Percentiles rank a stretch among this genome's conserved stretches.
These are phyloP conservation scores for Curvularia sp. DNA, from an alignment of 2,329 filamentous ascomycete genomes.

Conservation along the genomic window DNA sequence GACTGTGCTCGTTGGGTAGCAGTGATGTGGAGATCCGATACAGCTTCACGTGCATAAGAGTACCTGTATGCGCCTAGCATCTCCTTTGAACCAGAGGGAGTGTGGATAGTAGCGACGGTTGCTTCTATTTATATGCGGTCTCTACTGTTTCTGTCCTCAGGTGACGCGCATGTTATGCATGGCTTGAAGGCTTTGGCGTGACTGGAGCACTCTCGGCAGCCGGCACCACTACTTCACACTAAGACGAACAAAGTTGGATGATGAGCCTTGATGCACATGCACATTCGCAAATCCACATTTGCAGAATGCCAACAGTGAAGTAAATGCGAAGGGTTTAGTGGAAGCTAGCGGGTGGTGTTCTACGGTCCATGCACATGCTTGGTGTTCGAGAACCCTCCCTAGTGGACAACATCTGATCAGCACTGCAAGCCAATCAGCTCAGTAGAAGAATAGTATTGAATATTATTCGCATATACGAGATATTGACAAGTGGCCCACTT, in stretches of 20 bases:
- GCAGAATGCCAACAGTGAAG: background rate
- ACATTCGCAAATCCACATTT: background rate
- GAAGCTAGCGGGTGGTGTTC: background rate
- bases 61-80: background rate
- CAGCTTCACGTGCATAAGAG: slow-evolving; percentile 3
- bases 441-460: background rate
- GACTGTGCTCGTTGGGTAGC: background rate
- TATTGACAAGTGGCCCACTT: background rate
- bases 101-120: background rate
- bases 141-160: background rate
- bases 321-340: too few relatives aligned
- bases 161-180: background rate
- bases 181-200: background rate
- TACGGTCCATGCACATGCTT: background rate
- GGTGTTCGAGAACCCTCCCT: background rate
- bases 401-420: slow-evolving; percentile 1
- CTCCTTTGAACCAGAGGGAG: background rate
- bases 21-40: background rate
- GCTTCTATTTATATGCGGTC: background rate
- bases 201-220: background rate
- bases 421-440: slow-evolving; percentile 7
- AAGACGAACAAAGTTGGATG: background rate
- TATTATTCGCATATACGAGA: background rate
- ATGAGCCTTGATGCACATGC: background rate
- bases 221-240: background rate